These are phyloP conservation scores for Clarireedia paspali DNA, from an alignment of 2,329 filamentous ascomycete genomes.

Conservation along the genomic window DNA sequence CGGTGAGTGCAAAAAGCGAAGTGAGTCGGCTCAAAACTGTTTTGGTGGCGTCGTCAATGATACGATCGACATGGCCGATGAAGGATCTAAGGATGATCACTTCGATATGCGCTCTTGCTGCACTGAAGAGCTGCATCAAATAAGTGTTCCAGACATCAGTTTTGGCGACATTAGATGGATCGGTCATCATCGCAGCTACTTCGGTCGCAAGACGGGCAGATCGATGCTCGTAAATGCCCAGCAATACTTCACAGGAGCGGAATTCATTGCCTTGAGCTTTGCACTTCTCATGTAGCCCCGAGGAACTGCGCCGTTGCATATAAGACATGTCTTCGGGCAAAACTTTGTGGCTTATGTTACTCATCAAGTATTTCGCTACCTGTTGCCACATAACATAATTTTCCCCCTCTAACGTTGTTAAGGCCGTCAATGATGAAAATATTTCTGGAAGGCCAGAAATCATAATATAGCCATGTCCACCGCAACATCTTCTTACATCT, in stretches of 20 bases:
- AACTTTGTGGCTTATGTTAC: slow-evolving; percentile 6
- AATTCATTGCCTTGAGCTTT: background rate
- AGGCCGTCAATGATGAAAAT: slow-evolving; percentile 23
- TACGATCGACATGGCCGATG: background rate
- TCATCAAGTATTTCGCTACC: slow-evolving; percentile 24
- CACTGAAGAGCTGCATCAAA: background rate
- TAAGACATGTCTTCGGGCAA: slow-evolving; percentile 11
- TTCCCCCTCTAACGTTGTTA: slow-evolving; percentile 33
- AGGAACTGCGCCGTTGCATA: background rate
- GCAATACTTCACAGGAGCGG: background rate
- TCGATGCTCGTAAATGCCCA: background rate
- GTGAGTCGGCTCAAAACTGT: background rate
- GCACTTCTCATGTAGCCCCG: background rate
- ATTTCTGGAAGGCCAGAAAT: slow-evolving; percentile 29
- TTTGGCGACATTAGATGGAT: background rate
- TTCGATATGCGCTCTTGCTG: background rate
- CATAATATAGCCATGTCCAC: slow-evolving; percentile 33
- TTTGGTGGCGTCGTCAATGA: background rate
- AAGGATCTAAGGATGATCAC: background rate
- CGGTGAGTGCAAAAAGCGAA: slow-evolving; percentile 20
- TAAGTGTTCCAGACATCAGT: background rate
- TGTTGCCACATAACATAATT: slow-evolving; percentile 36
- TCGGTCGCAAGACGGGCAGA: background rate
- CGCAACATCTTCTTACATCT: slow-evolving; percentile 31
- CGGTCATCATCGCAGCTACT: background rate